These are phyloP conservation scores for Hemisphaericaspora lyxosophila DNA, from an alignment of 1,139 yeast genomes.

Conservation along the genomic window DNA sequence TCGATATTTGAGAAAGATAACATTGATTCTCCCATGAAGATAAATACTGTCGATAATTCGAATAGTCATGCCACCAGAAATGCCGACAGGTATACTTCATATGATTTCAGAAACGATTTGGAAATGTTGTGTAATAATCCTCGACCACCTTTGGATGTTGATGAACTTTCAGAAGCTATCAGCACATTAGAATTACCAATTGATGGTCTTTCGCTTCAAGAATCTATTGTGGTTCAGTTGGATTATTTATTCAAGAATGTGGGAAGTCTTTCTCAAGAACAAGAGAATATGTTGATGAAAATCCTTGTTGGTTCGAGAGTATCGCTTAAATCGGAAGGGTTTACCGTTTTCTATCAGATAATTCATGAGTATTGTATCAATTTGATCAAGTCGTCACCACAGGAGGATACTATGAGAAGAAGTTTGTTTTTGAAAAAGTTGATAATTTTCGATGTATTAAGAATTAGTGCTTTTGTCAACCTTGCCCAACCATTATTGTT, in stretches of 20 bases:
- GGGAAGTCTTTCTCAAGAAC: slow-evolving; percentile 10
- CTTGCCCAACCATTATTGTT: background rate
- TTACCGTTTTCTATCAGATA: slow-evolving; percentile 6
- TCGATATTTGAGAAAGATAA: slow-evolving; percentile 25
- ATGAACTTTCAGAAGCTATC: slow-evolving; percentile 22
- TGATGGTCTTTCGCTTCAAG: slow-evolving; percentile 1
- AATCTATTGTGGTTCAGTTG: slow-evolving; percentile 4
- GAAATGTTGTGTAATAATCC: slow-evolving; percentile 19
- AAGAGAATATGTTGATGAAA: slow-evolving; percentile 14
- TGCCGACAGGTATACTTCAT: slow-evolving; percentile 24
- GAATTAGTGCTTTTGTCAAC: slow-evolving; percentile 17
- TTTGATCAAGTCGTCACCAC: slow-evolving; percentile 6
- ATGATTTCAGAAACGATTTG: slow-evolving; percentile 31
- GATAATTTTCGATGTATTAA: slow-evolving; percentile 20
- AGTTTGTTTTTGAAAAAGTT: slow-evolving; percentile 20
- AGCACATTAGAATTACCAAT: slow-evolving; percentile 8
- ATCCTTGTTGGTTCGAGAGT: slow-evolving; percentile 21
- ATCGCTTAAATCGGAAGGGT: slow-evolving; percentile 12
- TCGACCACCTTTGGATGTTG: slow-evolving; percentile 13
- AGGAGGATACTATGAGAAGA: slow-evolving; percentile 6
- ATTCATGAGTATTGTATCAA: slow-evolving; percentile 11
- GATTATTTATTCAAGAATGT: slow-evolving; percentile 7
- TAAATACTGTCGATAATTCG: slow-evolving; percentile 17
- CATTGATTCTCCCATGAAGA: slow-evolving; percentile 38
- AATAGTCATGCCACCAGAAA: slow-evolving; percentile 13